Percentiles rank a stretch among this genome's conserved stretches.
Conservation (phyloP, 1,139 yeast species). For the Geotrichum bryndzae region DNA sequence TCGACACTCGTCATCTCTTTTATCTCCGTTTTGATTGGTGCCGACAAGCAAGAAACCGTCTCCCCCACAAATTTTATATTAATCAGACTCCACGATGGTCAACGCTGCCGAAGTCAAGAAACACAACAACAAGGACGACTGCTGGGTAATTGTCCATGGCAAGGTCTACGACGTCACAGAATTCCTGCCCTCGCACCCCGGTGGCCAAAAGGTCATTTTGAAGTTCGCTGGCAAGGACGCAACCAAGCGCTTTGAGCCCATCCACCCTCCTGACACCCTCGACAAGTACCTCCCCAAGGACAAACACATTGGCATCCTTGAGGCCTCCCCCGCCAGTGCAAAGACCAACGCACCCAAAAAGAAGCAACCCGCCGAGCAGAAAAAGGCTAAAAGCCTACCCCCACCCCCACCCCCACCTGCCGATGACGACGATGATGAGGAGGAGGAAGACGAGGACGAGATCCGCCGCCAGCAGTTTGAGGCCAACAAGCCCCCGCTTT, state of each 20-base stretch:
- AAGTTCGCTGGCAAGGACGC: constrained; percentile 90
- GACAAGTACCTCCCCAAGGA: constrained; percentile 46
- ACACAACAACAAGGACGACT: constrained; percentile 57
- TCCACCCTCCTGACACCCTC: constrained; percentile 79
- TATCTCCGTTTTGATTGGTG: no score
- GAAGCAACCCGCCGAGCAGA: neutral
- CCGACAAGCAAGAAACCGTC: no score
- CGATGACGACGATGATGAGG: constrained; percentile 18
- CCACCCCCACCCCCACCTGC: constrained; percentile 8
- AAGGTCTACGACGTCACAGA: constrained; percentile 78
- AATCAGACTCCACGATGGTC: neutral
- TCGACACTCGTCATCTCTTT: no score
- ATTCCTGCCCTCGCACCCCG: constrained; percentile 79
- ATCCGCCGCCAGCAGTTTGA: constrained; percentile 33
- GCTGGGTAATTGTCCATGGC: constrained; percentile 86
- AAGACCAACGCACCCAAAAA: neutral
- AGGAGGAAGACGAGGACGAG: constrained; percentile 32
- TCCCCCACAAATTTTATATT: no score
- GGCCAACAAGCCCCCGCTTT: constrained; percentile 55
- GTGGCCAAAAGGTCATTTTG: constrained; percentile 69
- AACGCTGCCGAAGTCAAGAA: constrained; percentile 42
- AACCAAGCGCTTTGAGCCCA: constrained; percentile 74
- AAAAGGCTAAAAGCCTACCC: neutral
- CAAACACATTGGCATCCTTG: constrained; percentile 39
- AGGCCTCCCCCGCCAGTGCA: neutral